Evolutionary conservation across 2,329 filamentous ascomycete species (phyloP).

Genomic region (Cladophialophora immunda): DNA sequence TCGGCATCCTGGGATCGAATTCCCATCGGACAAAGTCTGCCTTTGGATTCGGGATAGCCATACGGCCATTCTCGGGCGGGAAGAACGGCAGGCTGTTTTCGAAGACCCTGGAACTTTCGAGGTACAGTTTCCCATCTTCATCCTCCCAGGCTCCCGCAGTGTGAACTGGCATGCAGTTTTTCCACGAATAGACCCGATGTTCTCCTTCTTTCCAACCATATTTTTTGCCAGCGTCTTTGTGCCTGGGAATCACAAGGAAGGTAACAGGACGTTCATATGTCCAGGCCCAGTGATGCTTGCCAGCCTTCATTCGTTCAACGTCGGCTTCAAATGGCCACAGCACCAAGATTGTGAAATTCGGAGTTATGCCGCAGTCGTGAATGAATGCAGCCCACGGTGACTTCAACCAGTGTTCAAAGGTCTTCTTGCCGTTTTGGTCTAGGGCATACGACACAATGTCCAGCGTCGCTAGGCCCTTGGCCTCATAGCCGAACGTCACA

Average conservation of each 20-base stretch:
- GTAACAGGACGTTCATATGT: conserved; percentile 21
- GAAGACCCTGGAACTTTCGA: conserved; percentile 21
- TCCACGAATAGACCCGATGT: conserved; percentile 22
- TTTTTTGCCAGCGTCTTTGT: neutral
- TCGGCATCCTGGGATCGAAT: no score
- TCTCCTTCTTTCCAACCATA: conserved; percentile 21
- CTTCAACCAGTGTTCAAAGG: neutral
- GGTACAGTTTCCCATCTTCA: conserved; percentile 15
- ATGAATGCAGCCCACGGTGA: conserved; percentile 1
- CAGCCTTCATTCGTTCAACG: conserved; percentile 22
- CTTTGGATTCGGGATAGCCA: conserved; percentile 16
- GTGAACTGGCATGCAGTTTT: conserved; percentile 28
- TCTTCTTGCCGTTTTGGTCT: conserved; percentile 45
- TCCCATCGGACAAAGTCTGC: conserved; percentile 29
- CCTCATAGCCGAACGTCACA: conserved; percentile 54
- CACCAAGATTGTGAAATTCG: conserved; percentile 21
- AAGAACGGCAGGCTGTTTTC: conserved; percentile 30
- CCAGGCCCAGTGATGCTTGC: conserved; percentile 28
- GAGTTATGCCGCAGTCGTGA: conserved; percentile 23
- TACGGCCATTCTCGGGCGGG: conserved; percentile 12
- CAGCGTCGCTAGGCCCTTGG: conserved; percentile 40
- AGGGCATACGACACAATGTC: conserved; percentile 54
- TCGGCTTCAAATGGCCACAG: conserved; percentile 31
- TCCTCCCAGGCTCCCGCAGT: conserved; percentile 26
- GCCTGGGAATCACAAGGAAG: conserved; percentile 22